phyloP scores from a whole-genome alignment of 2,329 filamentous ascomycete species.

The Taxawa tesnikishii region DNA sequence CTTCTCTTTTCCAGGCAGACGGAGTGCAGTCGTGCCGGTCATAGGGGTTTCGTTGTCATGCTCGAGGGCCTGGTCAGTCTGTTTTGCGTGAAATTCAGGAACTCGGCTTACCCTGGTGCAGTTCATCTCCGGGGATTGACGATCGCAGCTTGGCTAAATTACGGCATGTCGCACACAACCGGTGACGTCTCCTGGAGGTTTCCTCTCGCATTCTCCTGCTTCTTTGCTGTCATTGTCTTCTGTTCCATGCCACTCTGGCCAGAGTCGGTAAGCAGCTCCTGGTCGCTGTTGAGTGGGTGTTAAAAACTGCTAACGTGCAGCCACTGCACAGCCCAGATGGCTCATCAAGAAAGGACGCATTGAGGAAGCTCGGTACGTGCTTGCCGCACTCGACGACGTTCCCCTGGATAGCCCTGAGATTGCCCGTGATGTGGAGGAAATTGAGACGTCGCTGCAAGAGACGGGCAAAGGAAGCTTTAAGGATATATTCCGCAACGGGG shows the following conservation, averaged over 20 bases:
- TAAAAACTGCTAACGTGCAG: no score
- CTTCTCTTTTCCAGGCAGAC: no score
- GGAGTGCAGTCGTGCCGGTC: conserved; percentile 23
- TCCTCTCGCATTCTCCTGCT: conserved; percentile 38
- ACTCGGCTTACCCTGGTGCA: no score
- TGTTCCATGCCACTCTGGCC: conserved; percentile 21
- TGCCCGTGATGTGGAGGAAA: conserved; percentile 28
- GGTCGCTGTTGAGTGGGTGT: no score
- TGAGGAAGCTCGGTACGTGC: conserved; percentile 16
- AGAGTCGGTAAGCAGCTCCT: no score
- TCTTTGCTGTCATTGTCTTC: conserved; percentile 18
- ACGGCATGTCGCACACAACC: no score
- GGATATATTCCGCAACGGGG: conserved; percentile 36
- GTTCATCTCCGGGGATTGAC: no score
- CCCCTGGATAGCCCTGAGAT: conserved; percentile 24
- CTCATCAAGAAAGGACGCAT: conserved; percentile 20
- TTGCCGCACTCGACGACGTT: conserved; percentile 28
- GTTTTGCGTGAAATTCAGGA: no score
- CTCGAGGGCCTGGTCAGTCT: conserved; percentile 34
- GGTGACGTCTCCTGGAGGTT: no score
- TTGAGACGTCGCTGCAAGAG: conserved; percentile 33
- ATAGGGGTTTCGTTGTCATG: conserved; percentile 26
- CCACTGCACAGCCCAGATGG: no score
- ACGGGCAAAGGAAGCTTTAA: conserved; percentile 23
- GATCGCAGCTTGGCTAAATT: no score